Base-by-base conservation (phyloP, 208 protist species). In the Leishmania martiniquensis region DNA sequence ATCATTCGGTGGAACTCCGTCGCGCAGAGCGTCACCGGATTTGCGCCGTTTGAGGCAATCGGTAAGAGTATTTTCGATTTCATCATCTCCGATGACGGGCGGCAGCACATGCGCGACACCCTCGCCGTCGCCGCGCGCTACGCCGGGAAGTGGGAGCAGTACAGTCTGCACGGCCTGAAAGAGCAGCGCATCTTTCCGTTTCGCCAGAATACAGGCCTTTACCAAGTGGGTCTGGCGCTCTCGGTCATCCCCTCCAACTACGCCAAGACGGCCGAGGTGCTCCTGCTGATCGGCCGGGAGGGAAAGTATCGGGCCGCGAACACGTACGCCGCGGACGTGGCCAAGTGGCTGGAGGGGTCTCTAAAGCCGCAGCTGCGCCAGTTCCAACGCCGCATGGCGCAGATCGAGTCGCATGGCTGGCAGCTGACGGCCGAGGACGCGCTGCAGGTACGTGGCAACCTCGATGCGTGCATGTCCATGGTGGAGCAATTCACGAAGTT, bases 1-100 rank as follows among this genome's bases (percentile, higher is more conserved):
- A 91, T 97, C 65, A 94, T 96, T 66, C 94, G 91, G 9, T 97
- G 94, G 92, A 97, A 95, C 84, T 62, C 71, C 39, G 80, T 80
- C 29, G 91, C 88, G 20, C 83, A 91, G 66, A 78, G 76, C 15
- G 85, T 90, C 25, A 95, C 89, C 17, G 92, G 92, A 39, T 94
- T 87, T 76, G 75, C 78, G 0, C 81, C 85, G 4, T 88, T 86
- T 32, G 81, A 95, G 72, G 87, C 88, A 5, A 81, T 97, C 25
- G 94, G 94, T 34, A 89, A 95, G 70, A 91, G 81, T 75, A 87
- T 97, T 37, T 95, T 89, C 76, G 77, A 86, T 45, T 77, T 96
- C 70, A 77, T 97, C 39, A 67, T 72, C 37, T 86, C 81, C 32
- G 85, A 91, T 29, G 84, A 87, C 10, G 76, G 80, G 20, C 82